These are phyloP conservation scores for Neurospora crassa DNA, from an alignment of 2,329 filamentous ascomycete genomes.

Conservation along the genomic window DNA sequence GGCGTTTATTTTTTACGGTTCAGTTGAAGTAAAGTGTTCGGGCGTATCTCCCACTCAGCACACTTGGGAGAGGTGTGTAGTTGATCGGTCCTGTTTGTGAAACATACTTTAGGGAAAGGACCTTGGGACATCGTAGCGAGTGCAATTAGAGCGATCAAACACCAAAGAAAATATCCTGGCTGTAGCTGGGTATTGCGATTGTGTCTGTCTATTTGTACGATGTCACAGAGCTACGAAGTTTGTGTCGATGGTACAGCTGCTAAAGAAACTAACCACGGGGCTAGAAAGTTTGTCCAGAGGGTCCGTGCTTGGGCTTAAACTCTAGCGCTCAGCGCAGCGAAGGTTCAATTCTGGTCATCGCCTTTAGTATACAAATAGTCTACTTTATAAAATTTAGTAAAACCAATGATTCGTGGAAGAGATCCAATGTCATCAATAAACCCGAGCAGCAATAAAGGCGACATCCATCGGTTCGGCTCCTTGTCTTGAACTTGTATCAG, in stretches of 20 bases:
- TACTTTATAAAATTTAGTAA: neutral
- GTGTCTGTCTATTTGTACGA: neutral
- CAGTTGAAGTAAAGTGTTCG: neutral
- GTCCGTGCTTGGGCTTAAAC: neutral
- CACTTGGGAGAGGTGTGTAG: neutral
- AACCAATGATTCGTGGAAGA: neutral
- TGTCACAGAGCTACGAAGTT: neutral
- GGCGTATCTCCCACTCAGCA: neutral
- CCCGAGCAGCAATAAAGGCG: neutral
- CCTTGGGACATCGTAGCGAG: neutral
- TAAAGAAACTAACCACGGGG: neutral
- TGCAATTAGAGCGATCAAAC: neutral
- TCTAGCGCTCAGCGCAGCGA: neutral
- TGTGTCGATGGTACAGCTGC: neutral
- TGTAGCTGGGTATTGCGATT: neutral
- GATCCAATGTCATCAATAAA: neutral
- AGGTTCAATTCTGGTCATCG: neutral
- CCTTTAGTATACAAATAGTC: neutral
- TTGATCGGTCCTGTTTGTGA: neutral
- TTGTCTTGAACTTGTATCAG: neutral
- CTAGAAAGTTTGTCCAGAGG: neutral
- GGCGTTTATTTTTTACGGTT: neutral
- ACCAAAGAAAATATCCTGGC: neutral
- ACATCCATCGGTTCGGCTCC: neutral
- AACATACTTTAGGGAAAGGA: neutral